These are phyloP conservation scores for Candida suzukii DNA, from an alignment of 805 yeast genomes.

Conservation along the genomic window DNA sequence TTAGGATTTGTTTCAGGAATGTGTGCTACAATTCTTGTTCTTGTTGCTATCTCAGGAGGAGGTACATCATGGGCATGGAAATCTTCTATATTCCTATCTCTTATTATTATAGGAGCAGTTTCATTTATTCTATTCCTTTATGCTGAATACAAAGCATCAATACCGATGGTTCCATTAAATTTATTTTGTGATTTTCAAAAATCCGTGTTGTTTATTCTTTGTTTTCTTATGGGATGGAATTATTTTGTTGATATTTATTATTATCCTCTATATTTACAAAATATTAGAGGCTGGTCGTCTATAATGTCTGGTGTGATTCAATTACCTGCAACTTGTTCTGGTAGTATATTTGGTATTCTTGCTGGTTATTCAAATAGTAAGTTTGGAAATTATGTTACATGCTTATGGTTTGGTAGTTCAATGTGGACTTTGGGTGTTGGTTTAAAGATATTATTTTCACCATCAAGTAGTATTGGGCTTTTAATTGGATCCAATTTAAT, in stretches of 20 bases:
- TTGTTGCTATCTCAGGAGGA: conserved; percentile 53
- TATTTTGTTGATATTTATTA: conserved; percentile 40
- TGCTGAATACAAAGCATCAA: conserved; percentile 36
- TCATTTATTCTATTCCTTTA: conserved; percentile 33
- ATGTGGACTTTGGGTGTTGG: conserved; percentile 35
- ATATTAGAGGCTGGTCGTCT: conserved; percentile 31
- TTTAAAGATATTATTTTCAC: conserved; percentile 26
- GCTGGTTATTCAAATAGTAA: conserved; percentile 36
- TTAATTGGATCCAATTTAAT: conserved; percentile 28
- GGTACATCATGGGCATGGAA: conserved; percentile 51
- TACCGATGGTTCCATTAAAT: conserved; percentile 45
- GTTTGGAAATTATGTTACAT: conserved; percentile 32
- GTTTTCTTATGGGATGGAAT: conserved; percentile 39
- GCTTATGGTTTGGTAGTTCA: conserved; percentile 20
- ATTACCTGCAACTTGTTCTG: conserved; percentile 30
- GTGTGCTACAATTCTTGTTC: conserved; percentile 38
- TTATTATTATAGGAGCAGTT: conserved; percentile 32
- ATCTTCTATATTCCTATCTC: conserved; percentile 15
- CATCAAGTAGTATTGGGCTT: conserved; percentile 23
- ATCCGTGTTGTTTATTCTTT: conserved; percentile 22
- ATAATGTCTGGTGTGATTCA: conserved; percentile 33
- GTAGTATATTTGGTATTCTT: conserved; percentile 27
- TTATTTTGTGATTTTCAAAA: conserved; percentile 28
- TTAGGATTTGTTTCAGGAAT: conserved; percentile 20
- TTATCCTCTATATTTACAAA: conserved; percentile 38